Evolutionary conservation across 1,284 basidiomycete species (phyloP), one percentile per base, ranked within the genome.

Genomic region (Irpex rosettiformis): DNA sequence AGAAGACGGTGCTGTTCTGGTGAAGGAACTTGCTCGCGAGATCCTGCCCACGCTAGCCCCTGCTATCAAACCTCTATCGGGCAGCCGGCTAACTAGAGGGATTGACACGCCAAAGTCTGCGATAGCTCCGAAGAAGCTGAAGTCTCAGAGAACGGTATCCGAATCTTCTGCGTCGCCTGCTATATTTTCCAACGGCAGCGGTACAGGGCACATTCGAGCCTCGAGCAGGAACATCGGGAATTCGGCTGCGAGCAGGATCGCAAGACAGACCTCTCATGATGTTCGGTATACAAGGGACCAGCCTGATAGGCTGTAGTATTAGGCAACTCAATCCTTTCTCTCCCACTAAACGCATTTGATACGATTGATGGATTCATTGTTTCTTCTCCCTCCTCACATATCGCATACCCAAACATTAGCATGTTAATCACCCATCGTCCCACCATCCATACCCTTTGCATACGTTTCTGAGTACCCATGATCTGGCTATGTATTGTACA

Each of bases 1-100:
- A 63, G 85, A 89, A 52, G 95, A 97, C 69, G 87, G 85, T 10
- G 93, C 95, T 0, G 89, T 97, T 21, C 81, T 98, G 21, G 93
- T 96, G n/a, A 80, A 91, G 60, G 91, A 96, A 72, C 73, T 95
- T 51, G 92, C 93, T 16, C 82, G 89, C 65, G 91, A 93, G 71
- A 90, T 94, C 65, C 77, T 89, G 24, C 91, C 91, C 0, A 80
- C 84, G 0, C 77, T 92, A 48, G 81, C 82, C 29, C 89, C 89
- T 10, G 88, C 79, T 4, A 72, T 90, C 64, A 84, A 77, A 66
- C 85, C 86, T 4, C 72, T 73, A 1, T 67, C 63, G 3, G 67
- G 71, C 22, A 47, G 48, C 27, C 76, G 76, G 63, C 61, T 67
- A 7, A 68, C 70, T 54, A 64, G 76, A 65, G 61, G 74, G 62